Evolutionary conservation across 345 rosid species (phyloP), one percentile per base, ranked within the genome.

Genomic region (Geranium brycei): DNA sequence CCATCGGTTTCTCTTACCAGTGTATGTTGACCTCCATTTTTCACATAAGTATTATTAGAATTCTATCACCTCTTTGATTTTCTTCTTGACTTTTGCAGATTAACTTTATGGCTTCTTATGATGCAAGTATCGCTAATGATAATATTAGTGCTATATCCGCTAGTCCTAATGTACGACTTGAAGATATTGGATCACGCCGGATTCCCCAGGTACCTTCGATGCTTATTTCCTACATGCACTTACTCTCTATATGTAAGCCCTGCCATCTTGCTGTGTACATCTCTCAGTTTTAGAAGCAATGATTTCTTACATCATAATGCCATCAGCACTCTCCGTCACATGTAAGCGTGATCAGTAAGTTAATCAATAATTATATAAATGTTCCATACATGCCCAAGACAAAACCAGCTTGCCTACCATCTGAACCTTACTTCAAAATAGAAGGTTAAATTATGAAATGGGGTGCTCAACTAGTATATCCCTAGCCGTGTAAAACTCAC

Each of bases 1-100:
- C 89, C 89, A n/a, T 69, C 82, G 0, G 71, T 73, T 77, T 79
- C 90, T 58, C 68, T 85, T 70, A 67, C 63, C 58, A 89, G 98
- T 89, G 73, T 41, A 66, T 64, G 35, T 17, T 71, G 53, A 61
- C 63, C 35, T 65, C 41, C 41, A 35, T 35, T 35, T 35, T 35
- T 28, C 59, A 35, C 63, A 23, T 62, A 23, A 1, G 5, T 16
- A 17, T 12, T 7, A 28, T 31, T 62, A 31, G 51, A 32, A 11
- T 30, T n/a, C 17, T 58, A 51, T 64, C 40, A 51, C 61, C 53
- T 16, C 0, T 41, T 72, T 82, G 70, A 69, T 71, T 38, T 69
- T 2, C 51, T 66, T 75, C 68, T 66, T 51, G 60, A 30, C 51
- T 62, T 40, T 62, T 77, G 76, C 88, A 92, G 98, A 77, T 92